These are phyloP conservation scores for Penicillium sumatraense DNA, from an alignment of 2,329 filamentous ascomycete genomes.

Conservation along the genomic window DNA sequence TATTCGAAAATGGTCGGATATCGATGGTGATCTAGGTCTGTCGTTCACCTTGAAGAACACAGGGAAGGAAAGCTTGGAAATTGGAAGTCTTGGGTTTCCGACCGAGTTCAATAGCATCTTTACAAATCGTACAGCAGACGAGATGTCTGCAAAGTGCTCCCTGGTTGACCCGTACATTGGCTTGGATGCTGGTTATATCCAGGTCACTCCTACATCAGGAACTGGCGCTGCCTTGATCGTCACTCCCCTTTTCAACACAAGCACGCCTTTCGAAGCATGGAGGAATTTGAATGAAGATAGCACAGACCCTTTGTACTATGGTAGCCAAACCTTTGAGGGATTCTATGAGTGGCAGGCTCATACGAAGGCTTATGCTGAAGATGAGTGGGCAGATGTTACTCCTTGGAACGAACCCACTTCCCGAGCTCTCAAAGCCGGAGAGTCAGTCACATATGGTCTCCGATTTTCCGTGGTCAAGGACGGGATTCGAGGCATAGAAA, in stretches of 20 bases:
- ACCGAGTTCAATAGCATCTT: slow-evolving; percentile 68
- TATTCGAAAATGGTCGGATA: slow-evolving; percentile 57
- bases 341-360: slow-evolving; percentile 65
- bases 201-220: slow-evolving; percentile 58
- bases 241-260: slow-evolving; percentile 56
- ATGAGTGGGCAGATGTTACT: slow-evolving; percentile 56
- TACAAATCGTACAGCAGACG: slow-evolving; percentile 52
- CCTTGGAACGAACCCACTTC: slow-evolving; percentile 64
- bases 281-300: slow-evolving; percentile 55
- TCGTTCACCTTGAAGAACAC: slow-evolving; percentile 58
- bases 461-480: slow-evolving; percentile 54
- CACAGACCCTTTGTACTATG: slow-evolving; percentile 49
- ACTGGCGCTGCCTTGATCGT: slow-evolving; percentile 59
- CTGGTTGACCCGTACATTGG: slow-evolving; percentile 66
- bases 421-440: slow-evolving; percentile 48
- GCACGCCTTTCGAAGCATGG: slow-evolving; percentile 57
- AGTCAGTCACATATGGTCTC: slow-evolving; percentile 55
- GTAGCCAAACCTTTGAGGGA: slow-evolving; percentile 62
- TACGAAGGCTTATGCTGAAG: slow-evolving; percentile 59
- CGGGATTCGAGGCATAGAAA: slow-evolving; percentile 55
- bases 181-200: slow-evolving; percentile 61
- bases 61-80: slow-evolving; percentile 48
- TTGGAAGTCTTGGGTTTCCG: slow-evolving; percentile 63
- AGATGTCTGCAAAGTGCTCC: slow-evolving; percentile 58
- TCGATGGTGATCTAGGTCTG: slow-evolving; percentile 56